Base-by-base conservation (phyloP, 164 flowering plant species). In the Annona squamosa region DNA sequence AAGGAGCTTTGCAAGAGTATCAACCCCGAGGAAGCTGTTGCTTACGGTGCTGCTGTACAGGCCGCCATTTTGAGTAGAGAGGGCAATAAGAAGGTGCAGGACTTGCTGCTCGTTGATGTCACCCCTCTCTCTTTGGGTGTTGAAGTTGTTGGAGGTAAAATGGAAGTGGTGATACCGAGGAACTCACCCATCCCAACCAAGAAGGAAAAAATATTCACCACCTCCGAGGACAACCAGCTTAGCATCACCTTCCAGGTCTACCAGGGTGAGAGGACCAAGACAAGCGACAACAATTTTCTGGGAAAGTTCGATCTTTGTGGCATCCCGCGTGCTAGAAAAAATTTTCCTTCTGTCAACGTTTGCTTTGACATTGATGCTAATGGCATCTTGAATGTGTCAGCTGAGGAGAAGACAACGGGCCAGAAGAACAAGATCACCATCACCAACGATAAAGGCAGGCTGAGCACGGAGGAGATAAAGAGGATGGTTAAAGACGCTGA, bases 381-480 rank as follows among this genome's bases (percentile, higher is more conserved):
- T 26, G 37, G 37, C 37, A 26, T 26, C 37, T 26, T 88, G 76
- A 86, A 88, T 63, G 92, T 88, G 7, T 87, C 92, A 48, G 92
- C 90, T 3, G 92, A 88, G 86, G 92, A 88, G 80, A 87, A 88
- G 76, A 88, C 92, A 3, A 88, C 90, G 0, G 92, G 92, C 1
- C 88, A 87, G 83, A 88, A 88, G 87, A 88, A 88, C 87, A 88
- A 87, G 82, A 88, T 88, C 67, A 88, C 90, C 66, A 87, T 88
- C 63, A 87, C 87, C 73, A 87, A 87, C 42, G 91, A 87, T 79
- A 87, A 86, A 26, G 37, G 37, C 37, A 26, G 37, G 37, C 37
- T 26, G 37, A 26, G 37, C 37, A 26, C 0, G 37, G 89, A 87
- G 46, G 90, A 87, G 52, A 87, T 87, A 56, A 89, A 88, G 84